Base-by-base conservation (phyloP, 2,329 filamentous ascomycete genomes). In the Stachybotrys echinatus region DNA sequence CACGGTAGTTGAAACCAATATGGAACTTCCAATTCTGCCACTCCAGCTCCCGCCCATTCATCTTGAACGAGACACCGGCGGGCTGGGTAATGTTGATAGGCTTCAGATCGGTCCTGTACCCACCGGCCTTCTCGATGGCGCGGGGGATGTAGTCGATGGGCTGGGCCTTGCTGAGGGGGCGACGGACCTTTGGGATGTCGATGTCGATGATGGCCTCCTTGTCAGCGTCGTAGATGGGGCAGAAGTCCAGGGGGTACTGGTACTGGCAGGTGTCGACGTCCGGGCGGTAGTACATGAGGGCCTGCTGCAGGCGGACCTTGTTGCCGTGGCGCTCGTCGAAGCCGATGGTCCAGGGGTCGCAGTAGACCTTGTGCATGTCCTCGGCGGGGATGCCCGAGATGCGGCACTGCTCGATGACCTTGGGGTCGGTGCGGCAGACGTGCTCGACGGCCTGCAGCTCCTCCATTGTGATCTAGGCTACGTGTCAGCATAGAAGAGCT, bases 1-100 rank as follows among this genome's bases (percentile, higher is more conserved):
- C 92, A 22, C 89, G 82, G 73, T 96, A 94, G 75, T 95, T 96
- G 80, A 96, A 96, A 21, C 92, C 92, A 52, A 96, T 82, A 66
- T 96, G 92, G 56, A 96, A 82, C 60, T 82, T 92, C 88, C 90
- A 96, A 64, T 95, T 95, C 68, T 95, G 91, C 92, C 92, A 96
- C 56, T 84, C 82, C 47, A 96, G 78, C 43, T 81, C 81, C 12
- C 89, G 74, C 2, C 89, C 89, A 3, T 85, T 79, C 56, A 95
- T 74, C 19, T 77, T 83, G 74, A 96, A 96, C 0, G 89, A 94
- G 1, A 95, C 90, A 17, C 92, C 92, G 59, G 95, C 88, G 0
- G 89, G 89, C 62, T 95, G 89, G 1, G 87, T 90, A 61, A 95
- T 91, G 65, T 92, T 84, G 65, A 95, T 87, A 1, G 89, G 89